Conservation (phyloP, 768 basidiomycete species). For the Strobilomyces echinocephalus region DNA sequence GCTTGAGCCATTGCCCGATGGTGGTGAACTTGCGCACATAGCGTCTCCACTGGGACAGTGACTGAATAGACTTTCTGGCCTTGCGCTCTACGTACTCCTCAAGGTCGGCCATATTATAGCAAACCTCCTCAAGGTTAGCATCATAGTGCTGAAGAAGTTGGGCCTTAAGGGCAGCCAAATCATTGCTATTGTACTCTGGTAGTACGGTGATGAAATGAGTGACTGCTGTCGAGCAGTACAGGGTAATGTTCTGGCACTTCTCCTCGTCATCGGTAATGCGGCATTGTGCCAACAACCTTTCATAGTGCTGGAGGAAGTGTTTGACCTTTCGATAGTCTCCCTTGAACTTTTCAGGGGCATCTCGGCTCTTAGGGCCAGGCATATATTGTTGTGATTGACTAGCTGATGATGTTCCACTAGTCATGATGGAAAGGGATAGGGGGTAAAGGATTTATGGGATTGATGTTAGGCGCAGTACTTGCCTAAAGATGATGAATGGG, state of each 20-base stretch:
- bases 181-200: background rate
- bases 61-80: background rate
- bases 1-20: too few relatives aligned
- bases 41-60: background rate
- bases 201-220: background rate
- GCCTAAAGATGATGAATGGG: background rate
- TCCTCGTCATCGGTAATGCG: background rate
- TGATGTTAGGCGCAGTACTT: background rate
- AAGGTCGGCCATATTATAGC: background rate
- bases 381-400: background rate
- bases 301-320: background rate
- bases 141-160: background rate
- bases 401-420: background rate
- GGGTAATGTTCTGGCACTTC: background rate
- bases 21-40: background rate
- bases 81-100: background rate
- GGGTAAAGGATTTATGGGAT: too few relatives aligned
- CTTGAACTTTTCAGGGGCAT: background rate
- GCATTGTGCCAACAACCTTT: background rate
- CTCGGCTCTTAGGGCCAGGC: background rate
- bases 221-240: background rate
- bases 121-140: background rate
- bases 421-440: too few relatives aligned
- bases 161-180: background rate
- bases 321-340: background rate